Base-by-base conservation (phyloP, 768 basidiomycete species). In the Lactifluus hygrophoroides region DNA sequence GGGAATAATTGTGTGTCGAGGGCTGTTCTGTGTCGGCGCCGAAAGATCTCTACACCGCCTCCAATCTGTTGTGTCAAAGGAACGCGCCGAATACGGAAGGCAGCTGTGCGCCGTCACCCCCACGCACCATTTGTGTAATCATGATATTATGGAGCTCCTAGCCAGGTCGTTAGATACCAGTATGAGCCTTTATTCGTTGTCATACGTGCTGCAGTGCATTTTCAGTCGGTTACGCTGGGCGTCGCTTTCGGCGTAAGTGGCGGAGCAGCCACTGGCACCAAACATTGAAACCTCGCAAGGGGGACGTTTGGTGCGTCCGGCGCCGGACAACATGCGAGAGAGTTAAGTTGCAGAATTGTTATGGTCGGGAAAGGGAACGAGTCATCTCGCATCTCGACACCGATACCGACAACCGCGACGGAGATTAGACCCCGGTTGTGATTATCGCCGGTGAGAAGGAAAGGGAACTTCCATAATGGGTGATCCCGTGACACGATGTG, bases 21-120 rank as follows among this genome's bases (percentile, higher is more conserved):
- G 58, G 59, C 59, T 60, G 59, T 60, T 56, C 58, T 35, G 25
- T 11, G 16, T 30, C 28, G 27, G 42, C 30, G 58, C 58, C 37
- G 49, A 25, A 34, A 25, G 14, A 34, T 5, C 17, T 56, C 25
- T 38, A 38, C 59, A 60, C 59, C 3, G 59, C 59, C 59, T 32
- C 23, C 30, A 23, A 54, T 35, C 11, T 27, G 21, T 53, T 23
- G 28, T 35, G 38, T 46, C 11, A 47, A n/a, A 45, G 21, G 35
- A 27, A 47, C 27, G 19, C 34, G 28, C 16, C 23, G 25, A 46
- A 28, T 25, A 11, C 35, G 8, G n/a, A n/a, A 34, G 38, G 30
- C 16, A 45, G 57, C 57, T 54, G 57, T 54, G 32, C n/a, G n/a
- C n/a, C n/a, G n/a, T n/a, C n/a, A n/a, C 23, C 42, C 5, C 42